Conservation (phyloP, 2,329 filamentous ascomycete species). For the Alternaria sp. region DNA sequence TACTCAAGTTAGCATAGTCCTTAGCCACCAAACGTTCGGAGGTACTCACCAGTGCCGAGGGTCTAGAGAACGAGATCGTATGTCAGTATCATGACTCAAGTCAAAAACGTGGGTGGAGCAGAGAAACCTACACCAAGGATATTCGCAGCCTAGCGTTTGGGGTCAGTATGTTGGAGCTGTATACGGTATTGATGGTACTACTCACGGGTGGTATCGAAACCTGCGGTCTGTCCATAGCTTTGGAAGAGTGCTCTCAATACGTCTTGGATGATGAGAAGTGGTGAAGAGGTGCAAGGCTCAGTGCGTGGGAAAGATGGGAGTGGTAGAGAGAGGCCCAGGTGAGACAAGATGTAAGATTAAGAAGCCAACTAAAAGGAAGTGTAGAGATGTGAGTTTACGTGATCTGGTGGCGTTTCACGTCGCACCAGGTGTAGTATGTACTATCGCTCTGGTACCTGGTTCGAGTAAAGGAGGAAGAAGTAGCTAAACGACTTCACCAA, state of each 20-base stretch:
- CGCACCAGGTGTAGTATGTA: constrained; percentile 3
- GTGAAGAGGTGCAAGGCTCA: not conserved
- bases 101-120: not conserved
- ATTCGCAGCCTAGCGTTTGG: constrained; percentile 43
- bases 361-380: constrained; percentile 2
- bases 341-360: not conserved
- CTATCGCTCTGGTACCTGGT: not conserved
- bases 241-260: not conserved
- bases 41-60: constrained; percentile 45
- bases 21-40: not conserved
- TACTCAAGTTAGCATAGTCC: constrained; percentile 19
- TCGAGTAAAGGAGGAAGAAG: constrained; percentile 9
- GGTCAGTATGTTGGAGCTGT: constrained; percentile 24
- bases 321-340: not conserved
- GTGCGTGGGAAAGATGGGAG: not conserved
- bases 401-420: constrained; percentile 6
- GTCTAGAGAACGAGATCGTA: constrained; percentile 30
- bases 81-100: constrained; percentile 21
- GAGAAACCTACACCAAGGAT: constrained; percentile 45
- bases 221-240: constrained; percentile 39
- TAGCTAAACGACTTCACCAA: constrained; percentile 18
- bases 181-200: not conserved
- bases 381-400: constrained; percentile 1
- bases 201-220: constrained; percentile 44
- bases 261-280: not conserved